Evolutionary conservation across 2,329 filamentous ascomycete species (phyloP).

Genomic region (Aspergillus melleus): DNA sequence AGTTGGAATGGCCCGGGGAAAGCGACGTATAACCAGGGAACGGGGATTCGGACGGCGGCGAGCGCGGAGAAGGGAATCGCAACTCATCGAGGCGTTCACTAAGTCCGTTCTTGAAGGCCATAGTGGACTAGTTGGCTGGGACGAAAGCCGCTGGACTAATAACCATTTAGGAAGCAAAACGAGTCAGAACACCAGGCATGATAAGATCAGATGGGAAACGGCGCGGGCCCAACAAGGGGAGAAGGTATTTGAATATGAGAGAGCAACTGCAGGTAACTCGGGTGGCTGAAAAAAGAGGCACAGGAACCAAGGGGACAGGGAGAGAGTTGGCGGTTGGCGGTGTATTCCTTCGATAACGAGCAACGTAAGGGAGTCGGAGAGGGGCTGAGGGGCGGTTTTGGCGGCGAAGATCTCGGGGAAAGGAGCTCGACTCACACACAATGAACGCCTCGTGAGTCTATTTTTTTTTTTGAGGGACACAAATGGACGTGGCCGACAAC

Average conservation of each 20-base stretch:
- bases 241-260: constrained; percentile 7
- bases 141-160: constrained; percentile 33
- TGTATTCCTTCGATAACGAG: constrained; percentile 27
- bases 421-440: constrained; percentile 35
- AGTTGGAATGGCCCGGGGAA: constrained; percentile 65
- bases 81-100: constrained; percentile 74
- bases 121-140: constrained; percentile 40
- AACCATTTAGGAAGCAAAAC: constrained; percentile 22
- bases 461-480: constrained; percentile 17
- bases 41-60: constrained; percentile 71
- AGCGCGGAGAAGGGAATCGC: constrained; percentile 75
- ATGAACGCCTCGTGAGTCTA: constrained; percentile 39
- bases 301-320: constrained; percentile 9
- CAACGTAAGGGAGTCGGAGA: constrained; percentile 38
- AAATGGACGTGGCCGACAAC: constrained; percentile 5
- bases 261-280: constrained; percentile 16
- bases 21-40: constrained; percentile 75
- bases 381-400: constrained; percentile 37
- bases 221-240: constrained; percentile 10
- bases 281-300: constrained; percentile 16
- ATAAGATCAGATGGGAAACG: constrained; percentile 13
- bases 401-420: constrained; percentile 30
- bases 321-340: constrained; percentile 28
- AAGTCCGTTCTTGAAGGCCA: constrained; percentile 65
- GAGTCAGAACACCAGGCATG: constrained; percentile 24